Conservation (phyloP, 192 early-diverging fungal genomes). For the Umbelopsis isabellina region DNA sequence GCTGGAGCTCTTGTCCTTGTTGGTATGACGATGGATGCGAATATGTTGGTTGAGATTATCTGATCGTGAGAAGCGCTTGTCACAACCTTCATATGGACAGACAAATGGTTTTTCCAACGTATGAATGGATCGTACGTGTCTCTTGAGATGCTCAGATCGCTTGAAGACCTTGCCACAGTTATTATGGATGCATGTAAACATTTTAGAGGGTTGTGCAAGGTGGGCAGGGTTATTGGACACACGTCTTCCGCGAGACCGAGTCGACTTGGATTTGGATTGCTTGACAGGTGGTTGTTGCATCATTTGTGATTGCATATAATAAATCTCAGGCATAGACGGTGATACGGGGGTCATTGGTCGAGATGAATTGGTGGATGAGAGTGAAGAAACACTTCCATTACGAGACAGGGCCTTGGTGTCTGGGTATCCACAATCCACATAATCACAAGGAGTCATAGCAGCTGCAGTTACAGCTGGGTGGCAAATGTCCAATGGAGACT, state of each 20-base stretch:
- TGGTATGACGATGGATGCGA: constrained; percentile 59
- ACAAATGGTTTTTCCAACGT: constrained; percentile 60
- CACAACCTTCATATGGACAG: constrained; percentile 56
- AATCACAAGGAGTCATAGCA: neutral
- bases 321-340: constrained; percentile 10
- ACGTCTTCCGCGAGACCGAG: constrained; percentile 52
- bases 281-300: constrained; percentile 5
- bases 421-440: neutral
- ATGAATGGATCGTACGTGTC: constrained; percentile 61
- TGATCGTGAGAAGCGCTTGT: constrained; percentile 62
- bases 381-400: constrained; percentile 15
- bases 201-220: constrained; percentile 42
- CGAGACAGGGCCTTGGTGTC: neutral
- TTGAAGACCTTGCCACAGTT: constrained; percentile 62
- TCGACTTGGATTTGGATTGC: constrained; percentile 21
- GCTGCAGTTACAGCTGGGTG: neutral
- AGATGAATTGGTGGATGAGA: constrained; percentile 7
- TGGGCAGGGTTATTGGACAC: constrained; percentile 52
- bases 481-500: constrained; percentile 9
- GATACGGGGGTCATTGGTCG: constrained; percentile 11
- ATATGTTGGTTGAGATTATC: constrained; percentile 64
- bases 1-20: constrained; percentile 46
- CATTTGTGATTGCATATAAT: constrained; percentile 30
- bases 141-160: constrained; percentile 61
- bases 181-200: constrained; percentile 54